Base-by-base conservation (phyloP, 1,284 basidiomycete genomes). In the Rhodotorula sp. region DNA sequence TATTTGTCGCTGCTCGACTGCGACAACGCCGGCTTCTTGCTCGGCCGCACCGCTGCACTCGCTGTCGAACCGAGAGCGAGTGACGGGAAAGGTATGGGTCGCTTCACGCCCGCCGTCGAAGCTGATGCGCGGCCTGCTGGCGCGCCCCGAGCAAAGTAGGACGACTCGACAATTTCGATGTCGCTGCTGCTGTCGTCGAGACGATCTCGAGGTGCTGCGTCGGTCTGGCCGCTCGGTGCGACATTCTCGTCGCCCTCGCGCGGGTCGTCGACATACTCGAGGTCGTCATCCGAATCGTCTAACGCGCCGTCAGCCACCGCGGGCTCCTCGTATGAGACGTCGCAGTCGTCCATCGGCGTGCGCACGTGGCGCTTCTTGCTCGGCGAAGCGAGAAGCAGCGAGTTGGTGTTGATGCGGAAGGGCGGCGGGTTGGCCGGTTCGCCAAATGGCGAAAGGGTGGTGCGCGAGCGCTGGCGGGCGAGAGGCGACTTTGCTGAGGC, bases 321-420 rank as follows among this genome's bases (percentile, higher is more conserved):
- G 23, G 41, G 53, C 45, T 54, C 23, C 57, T 64, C 49, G 56
- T 46, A 45, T 52, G 59, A 64, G 10, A 64, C 27, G 16, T 61
- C 46, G 52, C 45, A 60, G 13, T 50, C 23, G 52, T 66, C 64
- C 41, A 56, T 45, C 14, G 44, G 46, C 46, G 34, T 64, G 3
- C 58, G n/a, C 53, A 12, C 17, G 25, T 55, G 63, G 23, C 41
- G 34, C 34, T 27, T 49, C 64, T 70, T 70, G n/a, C 23, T 25
- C 45, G 64, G 59, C 41, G 58, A 61, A 8, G 34, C 63, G 44
- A 65, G 64, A 4, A 65, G 42, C 16, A 13, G 23, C 54, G 66
- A 67, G 25, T 67, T 67, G 61, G 62, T 67, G 60, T 67, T 67
- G 61, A 67, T 42, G 7, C 25, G 56, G 42, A 62, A 44, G 7